Evolutionary conservation across 2,329 filamentous ascomycete species (phyloP).

Genomic region (Claviceps paspali): DNA sequence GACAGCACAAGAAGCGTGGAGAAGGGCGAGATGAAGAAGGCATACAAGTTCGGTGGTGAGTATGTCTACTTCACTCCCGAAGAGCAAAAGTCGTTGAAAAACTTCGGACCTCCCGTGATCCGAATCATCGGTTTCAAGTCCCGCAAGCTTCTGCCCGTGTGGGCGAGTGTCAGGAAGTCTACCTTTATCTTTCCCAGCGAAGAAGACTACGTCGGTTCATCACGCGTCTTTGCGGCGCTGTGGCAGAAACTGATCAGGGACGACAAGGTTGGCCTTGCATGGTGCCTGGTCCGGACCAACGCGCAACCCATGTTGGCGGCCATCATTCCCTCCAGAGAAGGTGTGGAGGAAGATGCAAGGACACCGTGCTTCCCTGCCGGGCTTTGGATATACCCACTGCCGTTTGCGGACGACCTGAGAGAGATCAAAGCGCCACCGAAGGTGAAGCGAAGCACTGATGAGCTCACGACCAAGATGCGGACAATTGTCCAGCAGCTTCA

Average conservation of each 20-base stretch:
- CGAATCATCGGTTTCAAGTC: slow-evolving; percentile 92
- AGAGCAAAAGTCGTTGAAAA: slow-evolving; percentile 60
- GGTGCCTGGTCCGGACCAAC: slow-evolving; percentile 75
- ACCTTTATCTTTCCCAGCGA: slow-evolving; percentile 92
- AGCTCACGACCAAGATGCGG: slow-evolving; percentile 69
- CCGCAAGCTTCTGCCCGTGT: slow-evolving; percentile 55
- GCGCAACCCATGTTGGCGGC: slow-evolving; percentile 67
- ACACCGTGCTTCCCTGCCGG: slow-evolving; percentile 65
- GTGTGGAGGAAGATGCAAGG: slow-evolving; percentile 45
- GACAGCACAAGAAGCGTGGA: slow-evolving; percentile 65
- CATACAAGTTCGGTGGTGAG: slow-evolving; percentile 90
- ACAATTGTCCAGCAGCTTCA: slow-evolving; percentile 72
- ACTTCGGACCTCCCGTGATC: slow-evolving; percentile 71
- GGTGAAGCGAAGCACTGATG: slow-evolving; percentile 43
- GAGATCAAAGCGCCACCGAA: slow-evolving; percentile 49
- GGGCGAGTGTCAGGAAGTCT: slow-evolving; percentile 75
- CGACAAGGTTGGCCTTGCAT: slow-evolving; percentile 71
- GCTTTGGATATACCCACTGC: slow-evolving; percentile 76
- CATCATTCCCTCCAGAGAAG: slow-evolving; percentile 60
- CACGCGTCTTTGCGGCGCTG: slow-evolving; percentile 79
- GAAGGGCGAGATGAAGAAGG: slow-evolving; percentile 71
- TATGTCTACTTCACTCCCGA: slow-evolving; percentile 75
- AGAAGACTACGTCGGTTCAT: slow-evolving; percentile 77
- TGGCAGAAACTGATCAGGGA: slow-evolving; percentile 73
- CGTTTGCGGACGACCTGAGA: slow-evolving; percentile 79